Evolutionary conservation across 192 early-diverging fungal species (phyloP), one percentile per base, ranked within the genome.

Genomic region (Entomortierella beljakovae): DNA sequence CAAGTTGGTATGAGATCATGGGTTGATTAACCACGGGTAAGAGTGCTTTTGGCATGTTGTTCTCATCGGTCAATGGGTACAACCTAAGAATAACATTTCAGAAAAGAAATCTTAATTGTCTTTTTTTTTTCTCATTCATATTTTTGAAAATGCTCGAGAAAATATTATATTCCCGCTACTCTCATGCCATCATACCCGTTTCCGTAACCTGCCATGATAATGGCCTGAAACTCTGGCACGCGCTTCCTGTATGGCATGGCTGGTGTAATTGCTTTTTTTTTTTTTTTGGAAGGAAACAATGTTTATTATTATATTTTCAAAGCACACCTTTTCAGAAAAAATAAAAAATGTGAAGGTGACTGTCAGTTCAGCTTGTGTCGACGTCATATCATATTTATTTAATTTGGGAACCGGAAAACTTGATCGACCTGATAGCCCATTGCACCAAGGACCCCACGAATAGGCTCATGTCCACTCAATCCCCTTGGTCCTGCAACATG

Each of bases 1-100:
- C 89, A 48, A 99, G 84, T 25, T 92, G 90, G 73, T 99, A 96
- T 70, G 91, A 90, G 68, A 99, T 89, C 90, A 99, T 95, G 56
- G 98, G 98, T 75, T 93, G 92, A 76, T 97, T 97, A 1, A 92
- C 96, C 38, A 99, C 84, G 4, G 98, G 98, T 35, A 99, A 86
- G 46, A 97, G 87, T 3, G 96, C 96, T 81, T 99, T 98, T 51
- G 98, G 96, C 69, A 92, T 79, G 76, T 90, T 93, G 49, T 90
- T 88, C 52, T 91, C 92, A 61, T 95, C 92, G 8, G 91, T 88
- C 71, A 98, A 82, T 48, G 92, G 92, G 58, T 90, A 92, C 75
- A 95, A 67, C 82, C 89, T 90, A 67, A 18, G 26, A 22, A 34
- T 34, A 32, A 15, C 22, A 22, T 6, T 4, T 20, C 32, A 33